Evolutionary conservation across 148 eudicot genomes (phyloP).

Genomic region (Silene conica): DNA sequence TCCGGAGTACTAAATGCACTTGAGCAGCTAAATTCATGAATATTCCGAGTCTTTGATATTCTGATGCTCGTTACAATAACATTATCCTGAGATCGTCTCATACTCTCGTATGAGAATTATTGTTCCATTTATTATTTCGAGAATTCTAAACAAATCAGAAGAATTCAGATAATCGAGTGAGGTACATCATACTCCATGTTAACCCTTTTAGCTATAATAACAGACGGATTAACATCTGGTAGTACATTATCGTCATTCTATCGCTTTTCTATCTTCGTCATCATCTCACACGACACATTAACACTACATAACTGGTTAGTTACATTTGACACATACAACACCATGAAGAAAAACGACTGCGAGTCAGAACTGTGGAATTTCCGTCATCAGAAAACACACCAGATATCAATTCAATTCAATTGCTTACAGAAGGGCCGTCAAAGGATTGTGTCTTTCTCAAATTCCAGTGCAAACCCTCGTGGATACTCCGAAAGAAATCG

Average conservation of each 20-base stretch:
- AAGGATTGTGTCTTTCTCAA: constrained; percentile 77
- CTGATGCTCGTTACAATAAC: neutral
- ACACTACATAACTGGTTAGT: constrained; percentile 1
- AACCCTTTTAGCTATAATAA: neutral
- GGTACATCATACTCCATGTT: neutral
- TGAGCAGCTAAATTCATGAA: too few species aligned
- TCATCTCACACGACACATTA: constrained; percentile 3
- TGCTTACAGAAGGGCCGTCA: constrained; percentile 55
- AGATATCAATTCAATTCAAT: neutral
- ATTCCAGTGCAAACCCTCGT: constrained; percentile 94
- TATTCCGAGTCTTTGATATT: neutral
- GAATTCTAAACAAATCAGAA: neutral
- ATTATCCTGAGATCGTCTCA: too few species aligned
- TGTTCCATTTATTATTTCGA: too few species aligned
- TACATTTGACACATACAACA: constrained; percentile 3
- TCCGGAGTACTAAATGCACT: too few species aligned
- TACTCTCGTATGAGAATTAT: too few species aligned
- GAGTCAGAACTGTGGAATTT: too few species aligned
- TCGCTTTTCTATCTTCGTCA: constrained; percentile 10
- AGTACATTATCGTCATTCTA: neutral
- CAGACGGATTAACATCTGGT: neutral
- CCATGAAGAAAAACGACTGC: neutral
- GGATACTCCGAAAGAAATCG: constrained; percentile 86
- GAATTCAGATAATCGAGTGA: too few species aligned
- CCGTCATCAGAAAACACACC: neutral